Evolutionary conservation across 768 basidiomycete species (phyloP), one percentile per base, ranked within the genome.

Genomic region (Pulveroboletus ravenelii): DNA sequence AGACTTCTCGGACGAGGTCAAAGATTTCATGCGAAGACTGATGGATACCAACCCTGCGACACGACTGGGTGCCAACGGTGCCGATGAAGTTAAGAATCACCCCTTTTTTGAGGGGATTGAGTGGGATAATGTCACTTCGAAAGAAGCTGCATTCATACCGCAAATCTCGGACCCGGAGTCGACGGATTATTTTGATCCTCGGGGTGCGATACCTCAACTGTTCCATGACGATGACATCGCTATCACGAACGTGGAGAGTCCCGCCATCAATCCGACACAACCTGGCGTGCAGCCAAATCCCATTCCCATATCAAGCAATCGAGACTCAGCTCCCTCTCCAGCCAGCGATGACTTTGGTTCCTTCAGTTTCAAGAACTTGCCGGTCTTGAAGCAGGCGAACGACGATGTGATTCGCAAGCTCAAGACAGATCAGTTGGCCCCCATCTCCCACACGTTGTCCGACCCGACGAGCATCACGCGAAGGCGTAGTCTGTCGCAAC

Each of bases 161-260:
- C 88, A 93, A 63, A 83, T 96, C 31, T 81, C 87, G 13, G 94
- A 98, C 69, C 93, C 94, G 5, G 94, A 97, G 71, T 95, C 93
- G 18, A 99, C 96, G n/a, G 96, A 99, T 67, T 99, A 99, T 72
- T 99, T 99, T 62, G 96, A 99, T 71, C 82, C 93, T 53, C 85
- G 96, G 39, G 96, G 96, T 4, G 95, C 95, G 14, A 82, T 89
- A 39, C 82, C 86, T 29, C 89, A 93, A 62, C 72, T 90, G 32
- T 96, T 98, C 78, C 87, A 92, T 41, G 95, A 97, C 51, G 91
- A 94, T 41, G 91, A 93, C 44, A 62, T 81, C 56, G 70, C 80
- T 46, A 66, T 83, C 45, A 71, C 82, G n/a, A 75, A 73, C 27
- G 64, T 65, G 15, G 85, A 86, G 50, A 73, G 70, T 45, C 72